phyloP scores from a whole-genome alignment of 2,329 filamentous ascomycete species.

The Bipolaris bicolor region DNA sequence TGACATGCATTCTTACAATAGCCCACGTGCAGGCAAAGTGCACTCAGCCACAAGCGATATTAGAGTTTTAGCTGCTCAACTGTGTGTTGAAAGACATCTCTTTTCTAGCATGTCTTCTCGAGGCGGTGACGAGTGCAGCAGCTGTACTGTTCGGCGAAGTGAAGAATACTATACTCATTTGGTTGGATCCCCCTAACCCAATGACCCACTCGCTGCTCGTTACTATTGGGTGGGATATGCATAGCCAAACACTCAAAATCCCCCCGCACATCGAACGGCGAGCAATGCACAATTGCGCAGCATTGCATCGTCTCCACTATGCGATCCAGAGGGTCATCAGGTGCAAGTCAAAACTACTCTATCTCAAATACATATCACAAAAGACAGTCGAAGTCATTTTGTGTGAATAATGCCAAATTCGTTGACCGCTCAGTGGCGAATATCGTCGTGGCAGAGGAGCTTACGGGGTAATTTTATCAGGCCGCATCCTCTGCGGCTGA shows the following conservation, averaged over 20 bases:
- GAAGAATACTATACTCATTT: background rate
- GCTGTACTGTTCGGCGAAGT: background rate
- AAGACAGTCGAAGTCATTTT: background rate
- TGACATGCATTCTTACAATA: background rate
- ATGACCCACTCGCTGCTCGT: background rate
- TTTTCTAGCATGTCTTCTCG: background rate
- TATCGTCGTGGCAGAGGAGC: background rate
- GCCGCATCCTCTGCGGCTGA: background rate
- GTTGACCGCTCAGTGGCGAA: background rate
- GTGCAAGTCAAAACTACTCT: too few species aligned
- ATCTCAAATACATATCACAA: too few species aligned
- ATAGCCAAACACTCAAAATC: background rate
- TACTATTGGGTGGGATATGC: background rate
- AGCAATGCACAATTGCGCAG: background rate
- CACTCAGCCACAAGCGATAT: background rate
- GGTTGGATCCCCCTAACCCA: background rate
- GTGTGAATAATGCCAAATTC: background rate
- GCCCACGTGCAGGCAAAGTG: background rate
- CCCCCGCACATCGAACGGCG: background rate
- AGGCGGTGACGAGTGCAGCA: background rate
- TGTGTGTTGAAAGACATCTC: background rate
- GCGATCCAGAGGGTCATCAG: too few species aligned
- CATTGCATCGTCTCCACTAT: background rate
- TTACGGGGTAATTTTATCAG: background rate
- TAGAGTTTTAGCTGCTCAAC: background rate